Conservation (phyloP, 371 early-diverging fungal genomes). For the Actinomortierella wolfii region DNA sequence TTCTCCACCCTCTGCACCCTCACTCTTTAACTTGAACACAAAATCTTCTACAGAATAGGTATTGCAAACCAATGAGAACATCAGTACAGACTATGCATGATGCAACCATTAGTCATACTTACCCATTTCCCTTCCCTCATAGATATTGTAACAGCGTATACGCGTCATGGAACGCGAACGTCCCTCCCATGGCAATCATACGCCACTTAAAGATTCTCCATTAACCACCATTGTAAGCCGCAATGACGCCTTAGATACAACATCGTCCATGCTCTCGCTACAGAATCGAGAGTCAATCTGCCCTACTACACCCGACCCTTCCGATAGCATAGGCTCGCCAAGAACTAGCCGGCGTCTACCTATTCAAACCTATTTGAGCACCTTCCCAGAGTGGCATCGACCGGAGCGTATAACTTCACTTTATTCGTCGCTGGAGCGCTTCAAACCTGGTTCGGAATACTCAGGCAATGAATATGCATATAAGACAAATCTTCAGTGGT, state of each 20-base stretch:
- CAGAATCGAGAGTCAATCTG: neutral
- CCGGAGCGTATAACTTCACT: conserved; percentile 26
- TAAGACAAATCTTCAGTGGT: conserved; percentile 36
- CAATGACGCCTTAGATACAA: conserved; percentile 8
- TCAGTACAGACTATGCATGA: too few relatives aligned
- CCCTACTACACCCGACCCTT: conserved; percentile 4
- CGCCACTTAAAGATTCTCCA: neutral
- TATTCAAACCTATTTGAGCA: conserved; percentile 30
- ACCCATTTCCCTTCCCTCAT: too few relatives aligned
- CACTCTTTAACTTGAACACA: too few relatives aligned
- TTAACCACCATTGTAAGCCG: neutral
- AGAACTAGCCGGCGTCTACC: conserved; percentile 23
- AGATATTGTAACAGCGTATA: too few relatives aligned
- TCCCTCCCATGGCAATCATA: conserved; percentile 7
- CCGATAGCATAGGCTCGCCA: conserved; percentile 13
- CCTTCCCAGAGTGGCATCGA: conserved; percentile 31
- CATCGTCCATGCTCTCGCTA: conserved; percentile 6
- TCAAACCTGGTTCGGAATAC: conserved; percentile 15
- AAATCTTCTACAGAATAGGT: too few relatives aligned
- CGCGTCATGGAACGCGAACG: neutral
- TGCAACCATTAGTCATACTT: too few relatives aligned
- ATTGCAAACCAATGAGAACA: too few relatives aligned
- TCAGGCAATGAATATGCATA: conserved; percentile 31
- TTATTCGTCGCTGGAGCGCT: conserved; percentile 33
- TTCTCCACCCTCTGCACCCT: too few relatives aligned